Evolutionary conservation across 129 eudicot species (phyloP), one percentile per base, ranked within the genome.

Genomic region (Calendula officinalis): DNA sequence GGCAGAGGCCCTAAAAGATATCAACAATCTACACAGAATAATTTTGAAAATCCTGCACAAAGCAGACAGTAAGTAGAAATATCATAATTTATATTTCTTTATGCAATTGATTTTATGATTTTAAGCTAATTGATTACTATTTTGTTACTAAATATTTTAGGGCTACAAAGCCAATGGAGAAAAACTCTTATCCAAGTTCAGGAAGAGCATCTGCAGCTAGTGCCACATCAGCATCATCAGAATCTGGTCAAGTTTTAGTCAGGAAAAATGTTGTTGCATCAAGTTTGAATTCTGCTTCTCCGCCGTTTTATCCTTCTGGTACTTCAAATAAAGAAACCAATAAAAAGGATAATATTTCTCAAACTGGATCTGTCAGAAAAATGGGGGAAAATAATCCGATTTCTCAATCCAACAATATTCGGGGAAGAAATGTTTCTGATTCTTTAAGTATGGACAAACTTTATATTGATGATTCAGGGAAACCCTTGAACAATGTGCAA

Each of bases 261-360:
- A 82, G 74, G 51, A 86, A 75, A 43, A 84, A 81, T 41, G 74
- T 62, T 3, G 56, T 81, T 53, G 88, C 84, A 2, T 90, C 97
- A 39, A 86, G 75, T 77, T 72, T 90, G 69, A 90, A 57, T 67
- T 77, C 77, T 67, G 95, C 95, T 48, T 86, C 97, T 47, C 97
- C 97, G 44, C 97, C 97, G 8, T 90, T 90, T 73, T 90, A 86
- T 74, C 97, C 97, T 8, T 79, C 95, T 50, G 84, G 82, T 49
- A 73, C 95, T 12, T 81, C 97, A 38, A 77, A 60, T 32, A 82
- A 79, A 78, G 97, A 86, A 27, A 48, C n/a, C 48, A 70, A 56
- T 81, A 67, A 59, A 81, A 81, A 69, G 74, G 63, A 85, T 22
- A 22, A 22, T 22, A 86, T 77, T 30, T 34, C 53, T n/a, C 84